Percentiles rank a stretch among this genome's conserved stretches.
phyloP scores from a whole-genome alignment of 345 rosid genomes.

The Populus simonii region DNA sequence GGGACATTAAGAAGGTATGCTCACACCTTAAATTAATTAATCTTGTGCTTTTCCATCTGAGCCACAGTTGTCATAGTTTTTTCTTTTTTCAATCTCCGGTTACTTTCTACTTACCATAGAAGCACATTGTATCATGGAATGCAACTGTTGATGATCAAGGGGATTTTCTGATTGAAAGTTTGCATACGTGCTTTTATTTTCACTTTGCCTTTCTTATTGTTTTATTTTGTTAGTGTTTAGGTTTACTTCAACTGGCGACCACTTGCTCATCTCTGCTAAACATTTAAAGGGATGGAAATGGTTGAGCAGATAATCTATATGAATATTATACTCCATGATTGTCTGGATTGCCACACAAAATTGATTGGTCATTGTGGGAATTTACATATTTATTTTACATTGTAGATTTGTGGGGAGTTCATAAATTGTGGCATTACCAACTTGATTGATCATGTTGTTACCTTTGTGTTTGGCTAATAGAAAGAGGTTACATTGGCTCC shows the following conservation, averaged over 20 bases:
- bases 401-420: neutral
- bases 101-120: neutral
- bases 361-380: neutral
- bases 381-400: neutral
- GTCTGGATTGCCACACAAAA: neutral
- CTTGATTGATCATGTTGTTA: neutral
- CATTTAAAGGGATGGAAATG: neutral
- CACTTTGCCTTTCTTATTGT: neutral
- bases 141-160: neutral
- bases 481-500: neutral
- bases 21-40: constrained; percentile 7
- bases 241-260: neutral
- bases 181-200: neutral
- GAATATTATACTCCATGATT: neutral
- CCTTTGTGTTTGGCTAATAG: neutral
- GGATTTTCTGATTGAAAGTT: neutral
- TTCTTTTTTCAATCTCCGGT: neutral
- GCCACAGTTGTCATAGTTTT: neutral
- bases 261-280: neutral
- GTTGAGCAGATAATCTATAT: neutral
- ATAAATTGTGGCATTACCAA: neutral
- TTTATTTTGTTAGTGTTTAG: neutral
- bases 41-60: neutral
- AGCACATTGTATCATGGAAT: neutral
- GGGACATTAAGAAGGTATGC: constrained; percentile 82